Percentiles rank a stretch among this genome's conserved stretches.
Conservation (phyloP, 352 stramenopile species). For the Blastocystis sp. region DNA sequence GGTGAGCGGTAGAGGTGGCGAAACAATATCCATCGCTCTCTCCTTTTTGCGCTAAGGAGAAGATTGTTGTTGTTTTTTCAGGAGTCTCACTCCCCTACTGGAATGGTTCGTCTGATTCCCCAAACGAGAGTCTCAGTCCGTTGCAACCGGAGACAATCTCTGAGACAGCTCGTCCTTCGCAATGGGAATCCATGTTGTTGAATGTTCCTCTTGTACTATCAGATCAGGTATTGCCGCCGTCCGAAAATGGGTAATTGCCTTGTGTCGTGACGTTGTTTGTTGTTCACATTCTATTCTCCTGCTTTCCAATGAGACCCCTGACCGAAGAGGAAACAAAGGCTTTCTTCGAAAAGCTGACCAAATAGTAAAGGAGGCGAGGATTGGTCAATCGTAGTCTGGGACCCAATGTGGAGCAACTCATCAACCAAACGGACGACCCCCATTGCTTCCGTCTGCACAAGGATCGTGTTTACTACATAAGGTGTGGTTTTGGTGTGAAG, state of each 20-base stretch:
- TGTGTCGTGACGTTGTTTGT: too few relatives aligned
- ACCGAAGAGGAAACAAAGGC: conserved; percentile 93
- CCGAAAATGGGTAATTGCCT: too few relatives aligned
- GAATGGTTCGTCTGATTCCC: not conserved
- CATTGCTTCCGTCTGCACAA: conserved; percentile 92
- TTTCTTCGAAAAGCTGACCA: conserved; percentile 94
- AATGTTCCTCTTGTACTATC: too few relatives aligned
- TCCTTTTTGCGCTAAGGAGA: not conserved
- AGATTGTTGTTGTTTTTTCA: not conserved
- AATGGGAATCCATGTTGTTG: too few relatives aligned
- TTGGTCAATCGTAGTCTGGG: conserved; percentile 70
- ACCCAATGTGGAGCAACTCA: conserved; percentile 85
- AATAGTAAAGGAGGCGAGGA: conserved; percentile 60
- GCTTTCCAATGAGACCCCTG: conserved; percentile 79
- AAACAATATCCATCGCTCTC: not conserved
- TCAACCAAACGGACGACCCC: conserved; percentile 86
- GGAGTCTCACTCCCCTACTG: not conserved
- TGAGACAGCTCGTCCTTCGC: too few relatives aligned
- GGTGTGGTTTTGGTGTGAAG: conserved; percentile 43
- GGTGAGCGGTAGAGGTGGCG: not conserved
- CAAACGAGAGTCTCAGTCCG: too few relatives aligned
- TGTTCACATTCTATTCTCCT: not conserved
- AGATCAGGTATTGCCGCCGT: too few relatives aligned
- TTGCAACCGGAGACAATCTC: too few relatives aligned
- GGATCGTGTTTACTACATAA: conserved; percentile 88